phyloP scores from a whole-genome alignment of 2,329 filamentous ascomycete species.

The Ophiostoma novo-ulmi region DNA sequence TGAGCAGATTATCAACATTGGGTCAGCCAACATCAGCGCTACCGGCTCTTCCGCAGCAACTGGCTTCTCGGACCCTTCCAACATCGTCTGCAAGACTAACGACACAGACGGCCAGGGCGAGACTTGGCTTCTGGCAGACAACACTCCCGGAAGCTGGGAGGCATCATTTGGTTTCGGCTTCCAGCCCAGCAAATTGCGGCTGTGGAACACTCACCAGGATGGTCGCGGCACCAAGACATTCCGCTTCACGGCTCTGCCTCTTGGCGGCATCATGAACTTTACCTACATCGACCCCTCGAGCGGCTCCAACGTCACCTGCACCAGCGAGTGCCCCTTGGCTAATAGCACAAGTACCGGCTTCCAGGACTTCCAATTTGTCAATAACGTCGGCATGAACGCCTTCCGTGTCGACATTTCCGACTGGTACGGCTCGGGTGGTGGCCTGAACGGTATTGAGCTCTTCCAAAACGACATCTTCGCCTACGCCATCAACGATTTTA shows the following conservation, averaged over 20 bases:
- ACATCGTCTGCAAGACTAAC: conserved; percentile 73
- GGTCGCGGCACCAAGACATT: conserved; percentile 85
- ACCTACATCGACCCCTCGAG: conserved; percentile 76
- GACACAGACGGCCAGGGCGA: conserved; percentile 64
- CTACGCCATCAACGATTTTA: conserved; percentile 82
- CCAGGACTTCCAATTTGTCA: conserved; percentile 91
- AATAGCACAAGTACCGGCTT: conserved; percentile 59
- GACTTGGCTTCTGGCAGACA: conserved; percentile 76
- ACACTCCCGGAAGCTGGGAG: conserved; percentile 73
- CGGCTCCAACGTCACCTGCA: conserved; percentile 66
- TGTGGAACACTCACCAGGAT: conserved; percentile 82
- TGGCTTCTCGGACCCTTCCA: conserved; percentile 70
- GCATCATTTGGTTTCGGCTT: conserved; percentile 81
- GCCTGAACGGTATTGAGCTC: conserved; percentile 78
- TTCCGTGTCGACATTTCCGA: conserved; percentile 81
- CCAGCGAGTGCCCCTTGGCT: conserved; percentile 78
- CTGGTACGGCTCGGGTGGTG: conserved; percentile 82
- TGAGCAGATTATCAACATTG: conserved; percentile 77
- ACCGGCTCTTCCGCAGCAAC: conserved; percentile 55
- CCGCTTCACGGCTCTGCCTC: conserved; percentile 76
- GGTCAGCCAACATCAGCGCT: conserved; percentile 67
- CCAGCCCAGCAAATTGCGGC: conserved; percentile 74
- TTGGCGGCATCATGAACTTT: conserved; percentile 92
- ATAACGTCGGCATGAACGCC: conserved; percentile 76
- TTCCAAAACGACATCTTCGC: conserved; percentile 80